Evolutionary conservation across 768 basidiomycete genomes (phyloP).

Genomic region (Daedaleopsis sinensis): DNA sequence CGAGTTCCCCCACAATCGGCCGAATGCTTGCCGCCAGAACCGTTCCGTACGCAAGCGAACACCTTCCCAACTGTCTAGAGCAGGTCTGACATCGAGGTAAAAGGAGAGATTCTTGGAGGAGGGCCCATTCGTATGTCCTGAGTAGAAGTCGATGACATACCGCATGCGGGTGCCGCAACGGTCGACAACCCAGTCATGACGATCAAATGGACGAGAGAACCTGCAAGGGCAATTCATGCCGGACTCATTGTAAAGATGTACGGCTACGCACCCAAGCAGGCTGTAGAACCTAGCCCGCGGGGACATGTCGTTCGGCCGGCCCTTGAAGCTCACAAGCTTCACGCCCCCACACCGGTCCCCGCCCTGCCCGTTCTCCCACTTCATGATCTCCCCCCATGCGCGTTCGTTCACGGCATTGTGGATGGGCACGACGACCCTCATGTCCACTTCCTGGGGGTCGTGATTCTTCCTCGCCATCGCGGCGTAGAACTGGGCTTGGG

Average conservation of each 20-base stretch:
- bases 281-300: conserved; percentile 83
- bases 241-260: conserved; percentile 7
- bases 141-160: conserved; percentile 99
- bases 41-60: conserved; percentile 75
- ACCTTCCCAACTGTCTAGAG: conserved; percentile 94
- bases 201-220: conserved; percentile 93
- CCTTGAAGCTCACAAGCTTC: conserved; percentile 89
- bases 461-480: conserved; percentile 96
- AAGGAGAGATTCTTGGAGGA: conserved; percentile 70
- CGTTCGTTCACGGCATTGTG: conserved; percentile 98
- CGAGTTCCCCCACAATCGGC: conserved; percentile 20
- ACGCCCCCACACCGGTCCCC: conserved; percentile 82
- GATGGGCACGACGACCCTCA: conserved; percentile 95
- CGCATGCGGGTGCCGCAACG: conserved; percentile 87
- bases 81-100: conserved; percentile 93
- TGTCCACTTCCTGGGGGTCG: conserved; percentile 83
- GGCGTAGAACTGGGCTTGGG: conserved; percentile 97
- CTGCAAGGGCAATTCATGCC: conserved; percentile 43
- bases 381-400: conserved; percentile 52
- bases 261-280: conserved; percentile 73
- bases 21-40: conserved; percentile 47
- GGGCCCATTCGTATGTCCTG: conserved; percentile 60
- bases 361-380: conserved; percentile 70
- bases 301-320: conserved; percentile 77
- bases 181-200: conserved; percentile 97